Base-by-base conservation (phyloP, 129 eudicot genomes). In the Deinandra increscens region DNA sequence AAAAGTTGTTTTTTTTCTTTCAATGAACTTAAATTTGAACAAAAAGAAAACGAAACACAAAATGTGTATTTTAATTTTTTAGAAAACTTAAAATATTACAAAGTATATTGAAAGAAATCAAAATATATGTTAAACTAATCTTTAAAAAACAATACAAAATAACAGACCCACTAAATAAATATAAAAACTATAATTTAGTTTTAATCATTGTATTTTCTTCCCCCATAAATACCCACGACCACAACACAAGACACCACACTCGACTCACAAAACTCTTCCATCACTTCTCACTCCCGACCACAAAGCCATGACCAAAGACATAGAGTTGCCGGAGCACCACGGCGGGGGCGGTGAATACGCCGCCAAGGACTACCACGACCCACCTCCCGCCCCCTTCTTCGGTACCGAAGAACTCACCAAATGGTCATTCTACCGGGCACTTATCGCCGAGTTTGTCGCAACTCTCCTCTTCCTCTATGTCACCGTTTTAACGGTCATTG, bases 281-380 rank as follows among this genome's bases (percentile, higher is more conserved):
- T n/a, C n/a, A n/a, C n/a, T n/a, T n/a, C n/a, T n/a, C 31, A 51
- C 34, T 20, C 2, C 34, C 34, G 4, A 45, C 7, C 6, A 56
- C 36, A 59, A 14, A 59, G 26, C 66, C 43, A 61, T 61, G 66
- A 36, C 45, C 3, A 61, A 61, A 36, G 66, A 61, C 66, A 37
- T 15, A 7, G 66, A 61, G 36, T 45, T 61, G 45, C 22, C 46
- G 29, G 66, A 61, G 26, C 66, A 61, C 46, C 63, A 56, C 3
- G 66, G 46, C 23, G 66, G 46, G 45, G 6, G 66, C 46, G 9
- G 29, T 7, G 66, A 36, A 1, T 61, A 61, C 46, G 29, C 66
- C 23, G 14, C 66, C 66, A 61, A 61, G 66, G 66, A 61, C 66
- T 61, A 61, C 66, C 66, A 61, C 14, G 66, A 61, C 6, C 66